Evolutionary conservation across 179 eudicot species (phyloP), one percentile per base, ranked within the genome.

Genomic region (Amaranthus tricolor): DNA sequence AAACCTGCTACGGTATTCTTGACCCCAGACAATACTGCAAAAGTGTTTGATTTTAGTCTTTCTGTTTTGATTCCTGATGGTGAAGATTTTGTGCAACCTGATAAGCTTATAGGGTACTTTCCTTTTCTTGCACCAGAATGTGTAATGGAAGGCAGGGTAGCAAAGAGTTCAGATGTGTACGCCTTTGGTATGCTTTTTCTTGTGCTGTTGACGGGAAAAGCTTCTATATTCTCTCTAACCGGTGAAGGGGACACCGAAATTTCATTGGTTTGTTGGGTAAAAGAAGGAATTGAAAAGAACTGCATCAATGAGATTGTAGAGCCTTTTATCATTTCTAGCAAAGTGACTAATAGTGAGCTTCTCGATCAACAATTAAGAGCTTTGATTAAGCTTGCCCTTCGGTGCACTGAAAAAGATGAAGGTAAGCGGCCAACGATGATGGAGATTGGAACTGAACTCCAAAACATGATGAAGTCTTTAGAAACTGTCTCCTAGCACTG

Each of bases 291-390:
- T 9, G 20, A 19, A 60, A 14, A 10, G 40, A 60, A 59, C 13
- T 19, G 11, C 21, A 6, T 60, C 31, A 21, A 6, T 21, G 7
- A 60, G 63, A 60, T 60, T 60, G 63, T 60, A 58, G 62, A 58
- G 11, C 62, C 62, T 19, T 7, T 7, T 3, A 58, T 58, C 13
- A 3, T 11, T 60, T 6, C 5, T 9, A 60, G 12, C 63, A 11
- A 21, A 60, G 24, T 21, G 63, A 11, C 12, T 5, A 60, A 1
- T 10, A 21, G 15, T 60, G 63, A 60, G 44, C 43, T 16, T 21
- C 44, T 61, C 65, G 16, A 61, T 6, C 65, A 21, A 44, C 62
- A 59, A 59, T 59, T 59, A 59, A 61, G 65, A 61, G n/a, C 47
- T 9, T 61, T n/a, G 1, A 13, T 10, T 21, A 15, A 61, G 16